These are phyloP conservation scores for Tuber brumale DNA, from an alignment of 495 filamentous ascomycete genomes.

Conservation along the genomic window DNA sequence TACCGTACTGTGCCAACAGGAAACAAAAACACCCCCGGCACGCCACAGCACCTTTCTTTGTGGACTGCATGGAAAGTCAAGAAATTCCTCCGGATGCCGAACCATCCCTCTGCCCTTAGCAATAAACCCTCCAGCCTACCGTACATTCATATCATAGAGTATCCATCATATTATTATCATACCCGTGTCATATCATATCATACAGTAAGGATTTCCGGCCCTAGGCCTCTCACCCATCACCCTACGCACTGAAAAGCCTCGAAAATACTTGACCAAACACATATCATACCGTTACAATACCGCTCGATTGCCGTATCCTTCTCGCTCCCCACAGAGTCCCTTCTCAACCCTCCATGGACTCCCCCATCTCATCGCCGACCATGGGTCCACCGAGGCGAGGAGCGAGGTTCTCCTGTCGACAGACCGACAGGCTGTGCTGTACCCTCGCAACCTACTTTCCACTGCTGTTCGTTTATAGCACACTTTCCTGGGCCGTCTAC, in stretches of 20 bases:
- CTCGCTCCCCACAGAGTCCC: not conserved
- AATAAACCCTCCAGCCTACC: not conserved
- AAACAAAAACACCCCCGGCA: not conserved
- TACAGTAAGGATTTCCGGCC: not conserved
- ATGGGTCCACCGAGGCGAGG: conserved; percentile 18
- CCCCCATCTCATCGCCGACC: conserved; percentile 27
- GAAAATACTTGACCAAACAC: not conserved
- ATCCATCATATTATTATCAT: no score
- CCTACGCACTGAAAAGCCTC: not conserved
- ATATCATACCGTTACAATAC: no score
- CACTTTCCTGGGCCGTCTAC: conserved; percentile 86
- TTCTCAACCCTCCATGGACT: conserved; percentile 26
- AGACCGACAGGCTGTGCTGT: conserved; percentile 55
- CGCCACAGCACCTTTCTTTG: not conserved
- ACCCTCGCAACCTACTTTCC: conserved; percentile 75
- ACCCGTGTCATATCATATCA: no score
- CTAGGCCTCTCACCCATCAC: not conserved
- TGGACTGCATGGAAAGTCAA: not conserved
- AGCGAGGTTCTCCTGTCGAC: conserved; percentile 34
- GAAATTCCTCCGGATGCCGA: not conserved
- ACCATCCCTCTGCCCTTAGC: not conserved
- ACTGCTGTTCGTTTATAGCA: conserved; percentile 75
- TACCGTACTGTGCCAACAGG: not conserved
- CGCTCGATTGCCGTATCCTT: not conserved
- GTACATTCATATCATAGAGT: not conserved